A percentile compares a stretch with the other conserved stretches of the same genome.
These are phyloP conservation scores for Thraustotheca clavata DNA, from an alignment of 352 stramenopile species.

Conservation along the genomic window DNA sequence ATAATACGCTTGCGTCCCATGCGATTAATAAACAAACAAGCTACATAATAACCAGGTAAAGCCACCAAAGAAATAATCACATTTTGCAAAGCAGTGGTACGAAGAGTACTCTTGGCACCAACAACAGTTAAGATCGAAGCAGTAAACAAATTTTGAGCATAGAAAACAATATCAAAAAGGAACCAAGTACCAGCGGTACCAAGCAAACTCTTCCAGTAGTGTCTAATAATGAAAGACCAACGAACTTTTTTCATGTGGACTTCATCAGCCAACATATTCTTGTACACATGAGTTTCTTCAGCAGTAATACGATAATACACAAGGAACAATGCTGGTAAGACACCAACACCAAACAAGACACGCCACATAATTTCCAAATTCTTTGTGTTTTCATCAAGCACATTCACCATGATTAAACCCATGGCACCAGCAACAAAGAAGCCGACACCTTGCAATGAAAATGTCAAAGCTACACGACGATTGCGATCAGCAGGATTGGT, in stretches of 20 bases:
- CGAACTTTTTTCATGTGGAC: not conserved
- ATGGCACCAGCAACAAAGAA: constrained; percentile 17
- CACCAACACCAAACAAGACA: constrained; percentile 24
- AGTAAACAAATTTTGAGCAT: constrained; percentile 29
- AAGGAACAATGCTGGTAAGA: constrained; percentile 21
- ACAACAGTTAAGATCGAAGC: constrained; percentile 22
- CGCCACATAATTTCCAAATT: constrained; percentile 25
- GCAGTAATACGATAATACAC: constrained; percentile 24
- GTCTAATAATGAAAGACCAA: constrained; percentile 22
- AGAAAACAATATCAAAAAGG: constrained; percentile 37
- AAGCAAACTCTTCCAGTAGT: constrained; percentile 24
- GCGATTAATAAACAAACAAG: constrained; percentile 28
- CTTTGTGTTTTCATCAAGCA: not conserved
- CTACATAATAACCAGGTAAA: constrained; percentile 35
- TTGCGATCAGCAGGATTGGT: constrained; percentile 18
- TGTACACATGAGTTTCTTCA: constrained; percentile 25
- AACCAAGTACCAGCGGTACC: constrained; percentile 32
- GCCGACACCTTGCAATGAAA: constrained; percentile 23
- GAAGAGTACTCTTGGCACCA: constrained; percentile 9
- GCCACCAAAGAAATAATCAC: constrained; percentile 24
- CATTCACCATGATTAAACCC: constrained; percentile 20
- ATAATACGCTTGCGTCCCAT: constrained; percentile 31
- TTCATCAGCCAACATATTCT: constrained; percentile 12
- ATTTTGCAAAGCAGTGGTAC: constrained; percentile 24
- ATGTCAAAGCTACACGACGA: constrained; percentile 23